Base-by-base conservation (phyloP, 257 asterid species). In the Solanum arcanum region DNA sequence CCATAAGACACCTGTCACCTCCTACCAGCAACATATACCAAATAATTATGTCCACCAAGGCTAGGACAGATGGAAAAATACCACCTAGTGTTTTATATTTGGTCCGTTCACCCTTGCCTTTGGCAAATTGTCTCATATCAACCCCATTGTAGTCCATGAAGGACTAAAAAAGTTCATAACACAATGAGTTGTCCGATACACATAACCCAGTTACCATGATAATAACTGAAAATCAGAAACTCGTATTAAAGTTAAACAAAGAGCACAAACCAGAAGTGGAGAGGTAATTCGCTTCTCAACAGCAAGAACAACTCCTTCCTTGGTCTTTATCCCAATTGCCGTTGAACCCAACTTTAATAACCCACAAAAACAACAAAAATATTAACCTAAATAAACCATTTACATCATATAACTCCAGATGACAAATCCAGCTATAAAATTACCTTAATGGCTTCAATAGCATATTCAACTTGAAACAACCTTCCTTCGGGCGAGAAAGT, bases 401-500 rank as follows among this genome's bases (percentile, higher is more conserved):
- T n/a, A 27, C n/a, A 25, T 44, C 20, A 66, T 56, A 41, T 5
- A 35, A n/a, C 16, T 47, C 10, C 35, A 35, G 47, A 35, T 73
- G 29, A 29, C 72, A 21, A 25, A 10, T 14, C 14, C 5, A 3
- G 52, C 42, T 27, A 68, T 14, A 37, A 72, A 44, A 29, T 18
- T 83, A 96, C 98, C 97, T 96, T 96, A 83, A 96, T 96, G 20
- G 98, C 98, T 86, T 96, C 99, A 89, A 96, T 96, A 52, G 98
- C 99, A 87, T 96, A 95, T 85, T 95, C 98, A 46, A 95, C 98
- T 91, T 94, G 99, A 91, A 96, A 96, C 91, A 96, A 91, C 76
- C 98, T 94, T 73, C 98, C 99, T 92, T 96, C 99, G 7, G 98
- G 99, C 12, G 99, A 96, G 91, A 96, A 96, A 82, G 99, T 96